Base-by-base conservation (phyloP, 768 basidiomycete genomes). In the Naganishia onofrii region DNA sequence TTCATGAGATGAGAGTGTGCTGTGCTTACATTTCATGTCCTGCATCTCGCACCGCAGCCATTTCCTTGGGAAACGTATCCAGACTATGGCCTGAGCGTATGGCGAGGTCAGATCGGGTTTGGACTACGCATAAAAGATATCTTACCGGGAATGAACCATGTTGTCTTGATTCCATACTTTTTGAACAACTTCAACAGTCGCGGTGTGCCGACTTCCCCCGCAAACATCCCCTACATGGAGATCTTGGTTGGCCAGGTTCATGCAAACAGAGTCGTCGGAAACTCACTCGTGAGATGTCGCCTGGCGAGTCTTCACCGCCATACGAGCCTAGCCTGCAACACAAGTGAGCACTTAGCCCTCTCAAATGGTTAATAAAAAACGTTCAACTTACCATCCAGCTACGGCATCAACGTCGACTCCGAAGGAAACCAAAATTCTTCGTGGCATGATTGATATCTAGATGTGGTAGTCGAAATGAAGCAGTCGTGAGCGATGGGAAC, bases 341-440 rank as follows among this genome's bases (percentile, higher is more conserved):
- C 17, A 34, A 32, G 53, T 23, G 19, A 12, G 23, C 23, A n/a
- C 6, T 51, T 23, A 51, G 48, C 21, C 52, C 7, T 7, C 28
- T 15, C 54, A 32, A 2, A 32, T 17, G 4, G 13, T 12, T 23
- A 23, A 31, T 55, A 2, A 5, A 17, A 4, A 7, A 28, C 12
- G 5, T 36, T 4, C 23, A 19, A 74, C 81, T 68, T 77, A 86
- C 89, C 89, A 90, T 73, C 89, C 89, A 21, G 88, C 85, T 3
- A 90, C 89, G 1, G 89, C 88, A 68, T 91, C 89, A 2, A 90
- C 88, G 71, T 91, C 89, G 10, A 89, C 87, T 29, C 88, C 88
- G 44, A 76, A 76, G 17, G 55, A 69, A 31, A 53, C 48, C 13
- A 66, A 51, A 12, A 70, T 57, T 21, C 64, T 46, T 55, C 70